A percentile compares a stretch with the other conserved stretches of the same genome.
Evolutionary conservation across 163 green algal species (phyloP).

Genomic region (Botryococcus braunii): DNA sequence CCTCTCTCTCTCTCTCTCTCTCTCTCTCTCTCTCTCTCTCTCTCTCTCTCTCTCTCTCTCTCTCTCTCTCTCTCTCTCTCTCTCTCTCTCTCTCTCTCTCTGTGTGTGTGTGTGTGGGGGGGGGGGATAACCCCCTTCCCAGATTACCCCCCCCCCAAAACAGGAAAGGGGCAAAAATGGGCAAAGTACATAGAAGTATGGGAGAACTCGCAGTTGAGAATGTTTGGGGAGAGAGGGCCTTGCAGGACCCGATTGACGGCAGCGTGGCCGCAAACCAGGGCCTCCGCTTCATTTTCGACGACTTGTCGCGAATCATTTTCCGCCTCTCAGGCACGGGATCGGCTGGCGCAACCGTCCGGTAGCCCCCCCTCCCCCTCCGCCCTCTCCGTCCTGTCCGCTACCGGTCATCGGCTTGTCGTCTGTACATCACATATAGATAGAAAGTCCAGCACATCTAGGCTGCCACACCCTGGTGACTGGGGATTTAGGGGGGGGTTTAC

Average conservation of each 20-base stretch:
- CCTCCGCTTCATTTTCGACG: conserved; percentile 91
- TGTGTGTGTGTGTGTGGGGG: too few species aligned
- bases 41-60: too few species aligned
- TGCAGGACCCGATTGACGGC: conserved; percentile 97
- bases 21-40: too few species aligned
- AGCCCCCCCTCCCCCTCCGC: background rate
- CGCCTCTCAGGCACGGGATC: conserved; percentile 77
- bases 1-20: too few species aligned
- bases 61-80: too few species aligned
- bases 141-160: too few species aligned
- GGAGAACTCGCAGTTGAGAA: too few species aligned
- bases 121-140: too few species aligned
- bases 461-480: background rate
- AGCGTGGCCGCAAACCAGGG: conserved; percentile 88
- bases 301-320: conserved; percentile 96
- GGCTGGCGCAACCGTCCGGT: conserved; percentile 85
- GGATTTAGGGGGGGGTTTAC: background rate
- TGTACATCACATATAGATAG: background rate
- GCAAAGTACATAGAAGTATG: too few species aligned
- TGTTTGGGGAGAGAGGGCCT: too few species aligned
- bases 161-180: too few species aligned
- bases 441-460: background rate
- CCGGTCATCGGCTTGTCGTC: background rate
- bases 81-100: too few species aligned
- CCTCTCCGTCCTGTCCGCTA: background rate